phyloP scores from a whole-genome alignment of 2,329 filamentous ascomycete species.

The Arthrocladium fulminans region DNA sequence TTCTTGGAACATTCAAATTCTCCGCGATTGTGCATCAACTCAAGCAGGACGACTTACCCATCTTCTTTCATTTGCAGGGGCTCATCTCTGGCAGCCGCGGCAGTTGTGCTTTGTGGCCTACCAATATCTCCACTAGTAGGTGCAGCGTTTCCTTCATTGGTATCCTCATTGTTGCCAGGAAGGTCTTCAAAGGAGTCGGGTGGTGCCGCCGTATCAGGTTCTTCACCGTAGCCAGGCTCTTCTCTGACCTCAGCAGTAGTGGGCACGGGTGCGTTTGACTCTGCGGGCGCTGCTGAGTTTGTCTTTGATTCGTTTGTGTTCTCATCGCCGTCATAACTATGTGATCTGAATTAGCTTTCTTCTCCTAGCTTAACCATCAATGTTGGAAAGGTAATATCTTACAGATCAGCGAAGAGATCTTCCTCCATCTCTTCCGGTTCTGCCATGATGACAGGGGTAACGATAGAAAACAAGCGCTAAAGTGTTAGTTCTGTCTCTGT shows the following conservation, averaged over 20 bases:
- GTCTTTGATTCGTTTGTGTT: constrained; percentile 29
- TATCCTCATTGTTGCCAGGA: constrained; percentile 23
- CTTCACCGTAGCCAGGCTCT: constrained; percentile 22
- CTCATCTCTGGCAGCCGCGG: constrained; percentile 8
- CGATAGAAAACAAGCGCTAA: not conserved
- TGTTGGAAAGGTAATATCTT: constrained; percentile 35
- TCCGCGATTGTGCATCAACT: not conserved
- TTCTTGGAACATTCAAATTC: not conserved
- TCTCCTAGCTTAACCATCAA: not conserved
- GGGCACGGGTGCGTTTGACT: constrained; percentile 25
- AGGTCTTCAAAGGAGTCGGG: constrained; percentile 24
- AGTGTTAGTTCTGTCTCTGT: not conserved
- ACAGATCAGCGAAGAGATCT: constrained; percentile 94
- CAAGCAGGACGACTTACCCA: constrained; percentile 58
- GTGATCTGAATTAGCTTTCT: constrained; percentile 12
- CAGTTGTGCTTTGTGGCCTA: constrained; percentile 26
- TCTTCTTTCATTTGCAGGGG: constrained; percentile 73
- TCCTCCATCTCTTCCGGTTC: constrained; percentile 85
- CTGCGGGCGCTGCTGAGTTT: constrained; percentile 22
- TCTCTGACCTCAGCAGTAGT: constrained; percentile 21
- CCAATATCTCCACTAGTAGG: constrained; percentile 26
- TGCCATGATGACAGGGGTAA: constrained; percentile 48
- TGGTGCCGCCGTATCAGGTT: constrained; percentile 25
- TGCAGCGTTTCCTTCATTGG: constrained; percentile 14
- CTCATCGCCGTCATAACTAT: constrained; percentile 61